Percentiles rank a stretch among this genome's conserved stretches.
Conservation (phyloP, 1,139 yeast genomes). For the Pichia sp. region DNA sequence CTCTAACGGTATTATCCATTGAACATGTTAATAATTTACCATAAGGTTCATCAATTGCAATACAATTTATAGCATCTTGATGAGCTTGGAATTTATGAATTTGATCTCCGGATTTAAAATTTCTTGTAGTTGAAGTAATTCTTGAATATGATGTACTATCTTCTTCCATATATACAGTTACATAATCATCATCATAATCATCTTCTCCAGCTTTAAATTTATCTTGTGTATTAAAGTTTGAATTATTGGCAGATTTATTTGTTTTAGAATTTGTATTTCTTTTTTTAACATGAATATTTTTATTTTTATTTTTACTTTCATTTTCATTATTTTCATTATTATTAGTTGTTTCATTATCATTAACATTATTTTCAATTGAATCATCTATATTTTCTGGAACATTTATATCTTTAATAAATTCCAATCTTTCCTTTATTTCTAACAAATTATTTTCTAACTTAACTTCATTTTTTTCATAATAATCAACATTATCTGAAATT, state of each 20-base stretch:
- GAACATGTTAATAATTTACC: constrained; percentile 75
- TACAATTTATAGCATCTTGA: constrained; percentile 42
- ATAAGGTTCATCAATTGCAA: constrained; percentile 66
- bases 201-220: neutral
- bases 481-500: constrained; percentile 52
- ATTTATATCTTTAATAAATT: constrained; percentile 29
- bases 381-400: constrained; percentile 8
- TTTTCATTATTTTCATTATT: constrained; percentile 17
- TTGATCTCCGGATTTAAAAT: constrained; percentile 50
- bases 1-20: constrained; percentile 71
- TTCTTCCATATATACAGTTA: constrained; percentile 7
- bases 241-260: neutral
- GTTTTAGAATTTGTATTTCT: neutral
- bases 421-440: constrained; percentile 36
- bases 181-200: constrained; percentile 10
- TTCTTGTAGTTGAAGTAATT: constrained; percentile 31
- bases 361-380: constrained; percentile 11
- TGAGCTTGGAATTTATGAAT: constrained; percentile 51
- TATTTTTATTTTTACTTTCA: constrained; percentile 13
- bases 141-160: constrained; percentile 10
- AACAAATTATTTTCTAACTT: constrained; percentile 43
- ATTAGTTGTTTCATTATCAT: constrained; percentile 12
- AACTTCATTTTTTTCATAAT: constrained; percentile 52
- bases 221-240: neutral
- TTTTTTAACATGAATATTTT: constrained; percentile 8